Percentiles rank a stretch among this genome's conserved stretches.
These are phyloP conservation scores for Pythium folliculosum DNA, from an alignment of 352 stramenopile genomes.

Conservation along the genomic window DNA sequence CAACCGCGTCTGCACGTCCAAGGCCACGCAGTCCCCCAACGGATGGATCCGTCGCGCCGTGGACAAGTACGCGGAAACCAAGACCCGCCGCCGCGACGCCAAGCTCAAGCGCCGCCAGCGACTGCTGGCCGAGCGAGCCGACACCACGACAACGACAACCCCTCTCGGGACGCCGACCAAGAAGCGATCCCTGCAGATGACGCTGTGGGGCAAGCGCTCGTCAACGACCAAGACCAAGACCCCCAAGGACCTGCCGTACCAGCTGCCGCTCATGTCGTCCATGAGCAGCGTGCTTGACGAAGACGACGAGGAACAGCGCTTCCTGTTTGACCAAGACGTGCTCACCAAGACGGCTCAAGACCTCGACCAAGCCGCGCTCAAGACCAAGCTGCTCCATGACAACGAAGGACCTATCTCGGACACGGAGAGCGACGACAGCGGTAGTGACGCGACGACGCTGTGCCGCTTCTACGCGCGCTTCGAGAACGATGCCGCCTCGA, in stretches of 20 bases:
- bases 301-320: constrained; percentile 27
- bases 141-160: constrained; percentile 1
- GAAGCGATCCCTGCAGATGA: constrained; percentile 30
- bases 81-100: constrained; percentile 28
- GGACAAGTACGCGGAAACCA: constrained; percentile 29
- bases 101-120: constrained; percentile 14
- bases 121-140: background rate
- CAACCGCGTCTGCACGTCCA: constrained; percentile 7
- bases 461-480: constrained; percentile 25
- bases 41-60: constrained; percentile 30
- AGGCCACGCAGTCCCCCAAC: constrained; percentile 11
- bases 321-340: constrained; percentile 24
- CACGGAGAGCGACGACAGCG: constrained; percentile 34
- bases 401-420: constrained; percentile 29
- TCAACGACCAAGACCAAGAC: constrained; percentile 25
- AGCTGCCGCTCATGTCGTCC: constrained; percentile 26
- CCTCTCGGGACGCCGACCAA: constrained; percentile 19
- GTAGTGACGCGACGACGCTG: constrained; percentile 27
- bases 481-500: constrained; percentile 16
- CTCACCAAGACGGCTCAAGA: background rate
- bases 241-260: constrained; percentile 30
- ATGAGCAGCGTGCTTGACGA: constrained; percentile 21
- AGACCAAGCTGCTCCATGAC: constrained; percentile 12
- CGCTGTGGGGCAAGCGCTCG: constrained; percentile 20
- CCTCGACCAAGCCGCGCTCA: constrained; percentile 15